Evolutionary conservation across 1,284 basidiomycete genomes (phyloP), one percentile per base, ranked within the genome.

Genomic region (Fistulinella cinereoalba): DNA sequence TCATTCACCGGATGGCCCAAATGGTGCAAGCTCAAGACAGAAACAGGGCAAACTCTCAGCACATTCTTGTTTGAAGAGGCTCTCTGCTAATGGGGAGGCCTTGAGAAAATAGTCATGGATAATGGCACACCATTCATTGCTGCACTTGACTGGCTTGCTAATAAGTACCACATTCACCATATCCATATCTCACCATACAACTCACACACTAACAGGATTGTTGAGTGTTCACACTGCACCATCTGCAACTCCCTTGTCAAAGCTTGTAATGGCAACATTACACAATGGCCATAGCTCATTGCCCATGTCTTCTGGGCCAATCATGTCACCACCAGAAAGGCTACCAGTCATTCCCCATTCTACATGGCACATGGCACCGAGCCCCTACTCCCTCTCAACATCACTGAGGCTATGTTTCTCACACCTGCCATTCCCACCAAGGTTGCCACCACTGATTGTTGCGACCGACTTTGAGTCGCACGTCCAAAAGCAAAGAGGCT

Each of bases 351-450:
- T 10, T 56, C 54, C 1, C 57, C 56, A 0, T 64, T 50, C 28
- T 63, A 54, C 37, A 51, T 65, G 37, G 37, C 52, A 0, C 60
- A 64, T 37, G 61, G 64, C 6, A 48, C 56, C n/a, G 53, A 69
- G 2, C 67, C 65, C 0, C 32, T 65, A 0, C 48, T 68, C 1
- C 68, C 60, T 0, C 56, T 69, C 18, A 62, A 69, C 39, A 28
- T 69, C 1, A 27, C 51, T 8, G 57, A 70, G 50, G 58, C 61
- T 2, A 66, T 61, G 0, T 69, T 61, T 40, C 37, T 69, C n/a
- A 15, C 18, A 15, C 31, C 31, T 9, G 16, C n/a, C 7, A 18
- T 32, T 9, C n/a, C 31, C n/a, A 6, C 6, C 7, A 15, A 15
- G 1, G n/a, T 18, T 9, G 7, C n/a, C n/a, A 32, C 31, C 1